phyloP scores from a whole-genome alignment of 352 stramenopile species.

The Globisporangium nunn region DNA sequence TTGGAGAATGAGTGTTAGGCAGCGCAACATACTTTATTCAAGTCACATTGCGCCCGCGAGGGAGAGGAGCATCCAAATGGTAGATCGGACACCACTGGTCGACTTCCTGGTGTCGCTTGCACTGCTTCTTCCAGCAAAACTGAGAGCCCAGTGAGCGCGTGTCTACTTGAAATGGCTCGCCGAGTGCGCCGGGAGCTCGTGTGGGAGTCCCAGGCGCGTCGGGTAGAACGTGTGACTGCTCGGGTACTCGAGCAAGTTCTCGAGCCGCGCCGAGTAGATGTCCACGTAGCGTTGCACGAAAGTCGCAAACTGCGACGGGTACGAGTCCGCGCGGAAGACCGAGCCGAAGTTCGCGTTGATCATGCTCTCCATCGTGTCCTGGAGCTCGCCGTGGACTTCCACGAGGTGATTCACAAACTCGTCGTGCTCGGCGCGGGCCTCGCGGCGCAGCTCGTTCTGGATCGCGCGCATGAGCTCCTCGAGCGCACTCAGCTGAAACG shows the following conservation, averaged over 20 bases:
- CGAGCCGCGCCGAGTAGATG: conserved; percentile 80
- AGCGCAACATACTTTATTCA: neutral
- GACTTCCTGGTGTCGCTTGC: no score
- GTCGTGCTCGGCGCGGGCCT: conserved; percentile 38
- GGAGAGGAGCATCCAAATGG: no score
- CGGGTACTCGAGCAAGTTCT: conserved; percentile 80
- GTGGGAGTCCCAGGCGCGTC: conserved; percentile 48
- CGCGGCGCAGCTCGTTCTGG: conserved; percentile 43
- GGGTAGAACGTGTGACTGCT: conserved; percentile 84
- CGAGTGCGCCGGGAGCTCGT: conserved; percentile 24
- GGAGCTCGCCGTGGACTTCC: conserved; percentile 50
- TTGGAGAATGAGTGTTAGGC: neutral
- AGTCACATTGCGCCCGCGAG: neutral
- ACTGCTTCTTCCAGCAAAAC: no score
- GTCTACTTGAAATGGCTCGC: conserved; percentile 5
- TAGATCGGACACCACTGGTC: no score
- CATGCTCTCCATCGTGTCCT: conserved; percentile 65
- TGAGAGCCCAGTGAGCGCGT: no score
- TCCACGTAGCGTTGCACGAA: conserved; percentile 85
- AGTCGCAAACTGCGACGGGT: conserved; percentile 84
- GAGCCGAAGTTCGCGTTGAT: conserved; percentile 87
- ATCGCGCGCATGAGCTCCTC: conserved; percentile 62
- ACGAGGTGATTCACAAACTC: conserved; percentile 57
- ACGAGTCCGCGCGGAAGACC: conserved; percentile 77
- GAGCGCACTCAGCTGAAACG: conserved; percentile 56